These are phyloP conservation scores for Fusarium acutatum DNA, from an alignment of 2,329 filamentous ascomycete genomes.

Conservation along the genomic window DNA sequence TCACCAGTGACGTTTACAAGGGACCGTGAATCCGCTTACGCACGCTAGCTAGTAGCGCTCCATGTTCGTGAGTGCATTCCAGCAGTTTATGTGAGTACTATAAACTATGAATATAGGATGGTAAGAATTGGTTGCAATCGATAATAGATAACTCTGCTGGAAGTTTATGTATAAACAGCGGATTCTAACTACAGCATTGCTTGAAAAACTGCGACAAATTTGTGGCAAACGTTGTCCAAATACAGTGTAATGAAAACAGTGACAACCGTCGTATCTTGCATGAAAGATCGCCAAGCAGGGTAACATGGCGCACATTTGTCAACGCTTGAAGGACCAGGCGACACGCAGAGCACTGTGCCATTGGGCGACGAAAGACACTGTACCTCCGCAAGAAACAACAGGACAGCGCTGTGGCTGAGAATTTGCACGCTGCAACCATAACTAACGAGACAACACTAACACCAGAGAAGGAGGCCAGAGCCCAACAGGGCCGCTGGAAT, in stretches of 20 bases:
- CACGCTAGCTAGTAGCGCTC: slow-evolving; percentile 12
- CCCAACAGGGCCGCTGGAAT: not conserved
- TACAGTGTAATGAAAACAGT: slow-evolving; percentile 20
- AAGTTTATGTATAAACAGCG: not conserved
- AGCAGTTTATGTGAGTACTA: not conserved
- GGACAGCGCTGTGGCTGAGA: slow-evolving; percentile 17
- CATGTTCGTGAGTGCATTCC: slow-evolving; percentile 15
- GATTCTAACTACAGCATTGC: not conserved
- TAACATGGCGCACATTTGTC: not conserved
- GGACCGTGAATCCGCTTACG: not conserved
- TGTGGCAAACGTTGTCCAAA: slow-evolving; percentile 3
- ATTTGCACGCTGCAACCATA: slow-evolving; percentile 13
- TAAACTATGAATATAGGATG: not conserved
- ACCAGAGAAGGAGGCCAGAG: not conserved
- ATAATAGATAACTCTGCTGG: not conserved
- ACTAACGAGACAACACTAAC: not conserved
- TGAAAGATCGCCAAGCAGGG: not conserved
- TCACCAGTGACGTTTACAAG: slow-evolving; percentile 30
- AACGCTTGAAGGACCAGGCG: slow-evolving; percentile 1
- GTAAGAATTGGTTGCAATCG: not conserved
- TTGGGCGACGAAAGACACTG: not conserved
- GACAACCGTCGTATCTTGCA: not conserved
- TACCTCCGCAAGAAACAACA: not conserved
- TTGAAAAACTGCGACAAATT: not conserved
- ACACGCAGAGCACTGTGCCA: not conserved